Evolutionary conservation across 371 early-diverging fungal genomes (phyloP).

Genomic region (Zancudomyces culisetae): DNA sequence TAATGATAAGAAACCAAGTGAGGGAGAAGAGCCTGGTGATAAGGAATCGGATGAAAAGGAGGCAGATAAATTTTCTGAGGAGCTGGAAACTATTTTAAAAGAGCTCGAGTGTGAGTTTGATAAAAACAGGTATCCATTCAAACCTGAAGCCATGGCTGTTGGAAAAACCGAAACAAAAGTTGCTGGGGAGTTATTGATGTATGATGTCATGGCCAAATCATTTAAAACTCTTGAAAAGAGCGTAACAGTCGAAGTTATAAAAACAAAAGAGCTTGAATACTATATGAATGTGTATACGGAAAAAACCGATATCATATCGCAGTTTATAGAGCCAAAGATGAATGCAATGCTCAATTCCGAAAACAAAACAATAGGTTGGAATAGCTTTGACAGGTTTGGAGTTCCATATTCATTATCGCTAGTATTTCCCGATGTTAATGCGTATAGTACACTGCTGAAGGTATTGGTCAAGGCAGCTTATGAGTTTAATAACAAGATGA

Average conservation of each 20-base stretch:
- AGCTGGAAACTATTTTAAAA: conserved; percentile 17
- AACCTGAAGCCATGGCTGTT: conserved; percentile 7
- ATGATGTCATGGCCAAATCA: conserved; percentile 22
- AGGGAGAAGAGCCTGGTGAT: too few species aligned
- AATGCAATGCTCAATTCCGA: conserved; percentile 46
- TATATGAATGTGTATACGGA: conserved; percentile 31
- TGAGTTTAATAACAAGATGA: conserved; percentile 31
- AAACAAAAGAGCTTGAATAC: conserved; percentile 23
- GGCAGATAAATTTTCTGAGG: conserved; percentile 14
- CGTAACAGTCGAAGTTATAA: conserved; percentile 27
- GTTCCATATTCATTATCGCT: conserved; percentile 46
- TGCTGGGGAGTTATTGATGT: conserved; percentile 34
- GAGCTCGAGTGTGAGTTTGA: neutral
- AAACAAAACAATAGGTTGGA: conserved; percentile 41
- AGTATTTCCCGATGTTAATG: conserved; percentile 26
- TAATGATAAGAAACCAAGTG: too few species aligned
- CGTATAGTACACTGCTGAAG: conserved; percentile 28
- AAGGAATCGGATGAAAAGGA: conserved; percentile 30
- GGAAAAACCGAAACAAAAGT: conserved; percentile 15
- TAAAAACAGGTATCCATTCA: conserved; percentile 6
- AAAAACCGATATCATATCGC: conserved; percentile 27
- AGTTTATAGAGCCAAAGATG: conserved; percentile 45
- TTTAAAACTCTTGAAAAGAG: conserved; percentile 26
- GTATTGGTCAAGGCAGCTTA: conserved; percentile 42
- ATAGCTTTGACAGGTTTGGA: conserved; percentile 23